phyloP scores from a whole-genome alignment of 495 filamentous ascomycete species.

The Gamarada debralockiae region DNA sequence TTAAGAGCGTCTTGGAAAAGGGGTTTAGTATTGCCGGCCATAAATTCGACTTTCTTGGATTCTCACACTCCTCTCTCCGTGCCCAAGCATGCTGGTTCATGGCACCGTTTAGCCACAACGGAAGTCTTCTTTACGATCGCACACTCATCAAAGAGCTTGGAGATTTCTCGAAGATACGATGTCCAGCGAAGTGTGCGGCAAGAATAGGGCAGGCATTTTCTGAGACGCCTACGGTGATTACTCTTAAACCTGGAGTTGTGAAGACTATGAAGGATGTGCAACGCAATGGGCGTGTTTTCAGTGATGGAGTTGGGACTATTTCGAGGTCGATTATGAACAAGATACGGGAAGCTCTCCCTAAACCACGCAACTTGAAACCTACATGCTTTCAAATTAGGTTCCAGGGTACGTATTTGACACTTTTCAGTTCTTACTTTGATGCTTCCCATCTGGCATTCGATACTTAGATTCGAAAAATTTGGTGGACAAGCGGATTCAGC shows the following conservation, averaged over 20 bases:
- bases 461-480: too few relatives aligned
- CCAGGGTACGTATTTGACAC: constrained; percentile 38
- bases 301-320: constrained; percentile 70
- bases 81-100: constrained; percentile 70
- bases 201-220: constrained; percentile 82
- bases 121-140: constrained; percentile 32
- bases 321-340: constrained; percentile 39
- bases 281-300: constrained; percentile 53
- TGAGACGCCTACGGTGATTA: constrained; percentile 59
- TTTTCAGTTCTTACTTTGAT: too few relatives aligned
- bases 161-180: constrained; percentile 57
- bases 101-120: constrained; percentile 57
- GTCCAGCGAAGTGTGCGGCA: constrained; percentile 72
- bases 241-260: constrained; percentile 32
- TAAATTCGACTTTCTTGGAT: constrained; percentile 66
- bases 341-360: constrained; percentile 44
- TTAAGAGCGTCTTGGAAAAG: constrained; percentile 48
- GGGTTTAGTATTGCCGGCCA: constrained; percentile 62
- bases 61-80: constrained; percentile 75
- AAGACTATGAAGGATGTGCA: constrained; percentile 40
- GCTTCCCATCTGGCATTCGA: too few relatives aligned
- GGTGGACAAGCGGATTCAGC: too few relatives aligned
- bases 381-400: constrained; percentile 71
- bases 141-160: constrained; percentile 60
- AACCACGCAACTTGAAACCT: constrained; percentile 38